Percentiles rank a stretch among this genome's conserved stretches.
phyloP scores from a whole-genome alignment of 2,329 filamentous ascomycete species.

The Didymosphaeria variabile region DNA sequence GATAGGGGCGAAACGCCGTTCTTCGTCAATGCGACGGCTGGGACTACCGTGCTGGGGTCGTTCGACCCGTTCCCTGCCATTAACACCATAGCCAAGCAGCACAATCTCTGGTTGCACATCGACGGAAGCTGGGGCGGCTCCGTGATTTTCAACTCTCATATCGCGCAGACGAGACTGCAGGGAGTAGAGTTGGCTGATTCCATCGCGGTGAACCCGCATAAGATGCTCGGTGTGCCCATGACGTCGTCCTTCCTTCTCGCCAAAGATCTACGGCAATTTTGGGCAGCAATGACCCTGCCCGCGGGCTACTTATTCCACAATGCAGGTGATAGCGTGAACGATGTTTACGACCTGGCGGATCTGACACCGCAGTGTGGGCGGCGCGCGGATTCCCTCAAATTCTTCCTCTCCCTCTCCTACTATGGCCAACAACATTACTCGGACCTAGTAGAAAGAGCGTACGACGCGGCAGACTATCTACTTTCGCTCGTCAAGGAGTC shows the following conservation, averaged over 20 bases:
- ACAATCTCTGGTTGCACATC: conserved; percentile 89
- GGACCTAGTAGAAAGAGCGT: conserved; percentile 70
- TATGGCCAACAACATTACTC: conserved; percentile 81
- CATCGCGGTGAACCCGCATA: conserved; percentile 91
- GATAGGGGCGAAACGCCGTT: conserved; percentile 79
- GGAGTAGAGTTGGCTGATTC: conserved; percentile 81
- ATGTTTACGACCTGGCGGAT: conserved; percentile 90
- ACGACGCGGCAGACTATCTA: conserved; percentile 75
- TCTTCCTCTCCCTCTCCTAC: conserved; percentile 89
- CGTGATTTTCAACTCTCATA: conserved; percentile 73
- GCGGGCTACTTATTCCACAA: conserved; percentile 75
- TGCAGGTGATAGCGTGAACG: conserved; percentile 37
- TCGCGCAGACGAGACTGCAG: conserved; percentile 68
- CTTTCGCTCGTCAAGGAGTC: conserved; percentile 65
- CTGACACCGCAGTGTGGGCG: conserved; percentile 93
- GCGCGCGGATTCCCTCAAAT: conserved; percentile 83
- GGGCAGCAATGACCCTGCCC: conserved; percentile 82
- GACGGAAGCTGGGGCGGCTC: conserved; percentile 92
- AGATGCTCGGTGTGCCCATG: conserved; percentile 92
- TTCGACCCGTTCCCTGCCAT: conserved; percentile 83
- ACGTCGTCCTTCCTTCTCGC: conserved; percentile 91
- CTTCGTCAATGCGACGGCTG: conserved; percentile 94
- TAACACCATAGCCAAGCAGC: conserved; percentile 72
- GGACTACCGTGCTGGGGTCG: conserved; percentile 90
- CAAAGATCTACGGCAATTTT: conserved; percentile 78